These are phyloP conservation scores for Ceratobasidium sp. DNA, from an alignment of 1,284 basidiomycete species.

Conservation along the genomic window DNA sequence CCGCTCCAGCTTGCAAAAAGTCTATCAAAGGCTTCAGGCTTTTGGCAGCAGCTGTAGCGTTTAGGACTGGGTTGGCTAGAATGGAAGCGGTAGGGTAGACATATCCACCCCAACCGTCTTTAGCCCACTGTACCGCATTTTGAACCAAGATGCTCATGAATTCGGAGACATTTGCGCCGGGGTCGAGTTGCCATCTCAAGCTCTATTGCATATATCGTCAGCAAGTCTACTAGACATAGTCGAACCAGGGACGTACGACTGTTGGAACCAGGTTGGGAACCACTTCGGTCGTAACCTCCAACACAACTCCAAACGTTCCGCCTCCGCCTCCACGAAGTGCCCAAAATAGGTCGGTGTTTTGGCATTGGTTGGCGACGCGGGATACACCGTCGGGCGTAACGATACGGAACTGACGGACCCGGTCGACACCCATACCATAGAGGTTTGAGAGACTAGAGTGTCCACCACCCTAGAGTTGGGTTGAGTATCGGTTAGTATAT, in stretches of 20 bases:
- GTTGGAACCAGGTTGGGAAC: conserved; percentile 2
- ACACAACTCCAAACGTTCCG: conserved; percentile 45
- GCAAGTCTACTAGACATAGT: background rate
- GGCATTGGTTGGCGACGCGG: conserved; percentile 45
- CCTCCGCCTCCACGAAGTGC: conserved; percentile 39
- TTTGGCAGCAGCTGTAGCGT: conserved; percentile 17
- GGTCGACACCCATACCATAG: conserved; percentile 44
- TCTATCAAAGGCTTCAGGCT: conserved; percentile 30
- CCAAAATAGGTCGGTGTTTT: conserved; percentile 53
- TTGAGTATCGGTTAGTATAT: background rate
- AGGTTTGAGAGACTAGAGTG: conserved; percentile 21
- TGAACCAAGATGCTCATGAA: conserved; percentile 16
- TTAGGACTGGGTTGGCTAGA: conserved; percentile 23
- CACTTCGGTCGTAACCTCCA: conserved; percentile 37
- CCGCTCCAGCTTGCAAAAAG: background rate
- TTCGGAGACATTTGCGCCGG: conserved; percentile 1
- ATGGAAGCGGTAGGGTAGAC: conserved; percentile 23
- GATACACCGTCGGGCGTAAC: conserved; percentile 42
- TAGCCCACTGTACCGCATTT: conserved; percentile 29
- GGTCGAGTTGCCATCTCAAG: conserved; percentile 23
- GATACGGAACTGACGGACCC: conserved; percentile 33
- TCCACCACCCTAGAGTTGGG: conserved; percentile 57
- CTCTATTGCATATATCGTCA: background rate
- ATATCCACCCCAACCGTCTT: conserved; percentile 49
- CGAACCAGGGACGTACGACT: conserved; percentile 17